Evolutionary conservation across 2,329 filamentous ascomycete species (phyloP), one percentile per base, ranked within the genome.

Genomic region (Daldinia sp.): DNA sequence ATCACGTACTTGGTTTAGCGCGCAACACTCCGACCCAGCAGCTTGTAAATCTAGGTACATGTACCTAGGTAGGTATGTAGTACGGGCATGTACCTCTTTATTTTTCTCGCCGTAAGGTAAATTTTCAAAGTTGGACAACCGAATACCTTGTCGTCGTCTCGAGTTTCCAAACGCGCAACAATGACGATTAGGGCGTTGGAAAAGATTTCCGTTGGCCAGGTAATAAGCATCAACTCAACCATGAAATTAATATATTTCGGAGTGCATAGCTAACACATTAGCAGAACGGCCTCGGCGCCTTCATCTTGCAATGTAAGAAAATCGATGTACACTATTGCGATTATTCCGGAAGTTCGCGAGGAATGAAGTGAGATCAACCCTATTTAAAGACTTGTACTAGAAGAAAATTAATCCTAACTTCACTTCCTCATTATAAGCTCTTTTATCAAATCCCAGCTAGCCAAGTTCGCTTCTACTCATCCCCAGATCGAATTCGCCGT

Each of bases 261-360:
- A 35, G 33, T 5, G 26, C 55, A 50, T 18, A 10, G 30, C 62
- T 62, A 57, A 70, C 28, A 54, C 30, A 48, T n/a, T 56, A 37
- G 60, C 39, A 98, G 94, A 98, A 99, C 85, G 96, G 96, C 86
- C 87, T 98, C 74, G 95, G 95, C 77, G 93, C 94, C 79, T 98
- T 98, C 85, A 93, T 99, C 82, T 89, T 98, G 65, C 95, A 97
- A 85, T 99, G 96, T 89, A 97, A 93, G 86, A 92, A 91, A 79
- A 86, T 99, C 80, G 93, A 97, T 81, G 93, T 99, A 78, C 93
- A 97, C 84, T 99, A 97, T 85, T 98, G 96, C 85, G 94, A 98
- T 86, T 94, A 92, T 89, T 93, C 92, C 65, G 96, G 94, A 71
- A 97, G 93, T 81, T 98, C 95, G 41, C 89, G 85, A 77, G 96